Evolutionary conservation across 208 protist genomes (phyloP), one percentile per base, ranked within the genome.

Genomic region (Leishmania amazonensis): DNA sequence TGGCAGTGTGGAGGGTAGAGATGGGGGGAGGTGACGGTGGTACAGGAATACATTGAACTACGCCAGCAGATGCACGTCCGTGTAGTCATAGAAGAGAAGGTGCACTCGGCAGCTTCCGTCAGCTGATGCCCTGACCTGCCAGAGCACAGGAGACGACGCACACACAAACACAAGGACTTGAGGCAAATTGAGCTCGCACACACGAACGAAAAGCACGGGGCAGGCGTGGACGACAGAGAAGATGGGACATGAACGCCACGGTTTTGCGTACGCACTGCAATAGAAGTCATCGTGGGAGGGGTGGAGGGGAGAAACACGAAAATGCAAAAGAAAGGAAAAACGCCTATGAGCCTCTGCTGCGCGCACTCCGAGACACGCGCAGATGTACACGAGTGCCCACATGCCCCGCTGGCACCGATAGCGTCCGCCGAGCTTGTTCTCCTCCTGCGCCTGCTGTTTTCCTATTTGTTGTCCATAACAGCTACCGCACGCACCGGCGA

Each of bases 401-500:
- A 28, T 35, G 65, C 4, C 35, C 8, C 11, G 17, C 13, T 8
- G 19, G 3, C 6, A 35, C 19, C 65, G 1, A 45, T 40, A 45
- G 38, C 38, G 38, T n/a, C 65, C 6, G 35, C 65, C 38, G 38
- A 71, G 21, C 65, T 28, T 7, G 19, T 47, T 17, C 65, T n/a
- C 65, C 38, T 11, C 40, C 40, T 35, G 65, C 6, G 2, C 3
- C 65, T 35, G 38, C 38, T 40, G 35, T 1, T 47, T 11, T 28
- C 65, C 38, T 40, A 71, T 1, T 31, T 24, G 24, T 87, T 72
- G 13, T 78, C 42, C 8, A 91, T 13, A 9, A 91, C 75, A 8
- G 88, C 88, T 0, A 91, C 82, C 2, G 88, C 88, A 15, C 88
- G 82, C 51, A 91, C 88, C 42, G 88, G 88, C 28, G 88, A 91